Conservation (phyloP, 2,329 filamentous ascomycete genomes). For the Sporothrix phasma region DNA sequence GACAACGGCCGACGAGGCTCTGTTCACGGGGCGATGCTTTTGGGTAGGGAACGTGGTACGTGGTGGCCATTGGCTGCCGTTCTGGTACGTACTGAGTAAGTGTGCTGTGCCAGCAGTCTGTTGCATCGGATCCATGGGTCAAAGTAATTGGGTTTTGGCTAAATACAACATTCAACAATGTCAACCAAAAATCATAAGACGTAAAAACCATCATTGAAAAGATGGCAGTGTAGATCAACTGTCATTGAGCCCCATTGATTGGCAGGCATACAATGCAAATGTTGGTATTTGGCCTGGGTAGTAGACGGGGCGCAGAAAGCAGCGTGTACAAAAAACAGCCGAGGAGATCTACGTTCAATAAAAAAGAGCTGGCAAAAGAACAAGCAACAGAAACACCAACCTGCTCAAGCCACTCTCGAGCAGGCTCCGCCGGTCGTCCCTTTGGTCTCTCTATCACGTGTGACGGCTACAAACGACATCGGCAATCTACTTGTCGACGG, state of each 20-base stretch:
- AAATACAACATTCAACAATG: not conserved
- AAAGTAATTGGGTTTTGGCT: not conserved
- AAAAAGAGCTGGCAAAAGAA: not conserved
- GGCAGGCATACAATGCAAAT: constrained; percentile 4
- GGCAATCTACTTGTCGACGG: constrained; percentile 15
- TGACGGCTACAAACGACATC: not conserved
- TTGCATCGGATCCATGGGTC: not conserved
- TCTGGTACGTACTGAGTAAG: not conserved
- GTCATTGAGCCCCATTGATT: constrained; percentile 4
- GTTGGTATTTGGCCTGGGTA: constrained; percentile 4
- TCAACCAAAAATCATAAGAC: not conserved
- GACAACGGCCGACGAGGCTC: too few species aligned
- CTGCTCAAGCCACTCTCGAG: not conserved
- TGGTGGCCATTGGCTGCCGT: too few species aligned
- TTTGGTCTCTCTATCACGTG: not conserved
- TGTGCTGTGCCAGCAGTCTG: not conserved
- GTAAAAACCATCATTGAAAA: not conserved
- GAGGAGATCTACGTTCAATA: constrained; percentile 1
- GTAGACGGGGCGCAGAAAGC: constrained; percentile 1
- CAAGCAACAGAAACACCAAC: not conserved
- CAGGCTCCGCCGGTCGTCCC: not conserved
- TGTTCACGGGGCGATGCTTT: too few species aligned
- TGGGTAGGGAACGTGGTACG: too few species aligned
- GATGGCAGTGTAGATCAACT: not conserved
- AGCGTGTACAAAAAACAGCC: constrained; percentile 9